These are phyloP conservation scores for Aureobasidium sp. DNA, from an alignment of 2,329 filamentous ascomycete species.

Conservation along the genomic window DNA sequence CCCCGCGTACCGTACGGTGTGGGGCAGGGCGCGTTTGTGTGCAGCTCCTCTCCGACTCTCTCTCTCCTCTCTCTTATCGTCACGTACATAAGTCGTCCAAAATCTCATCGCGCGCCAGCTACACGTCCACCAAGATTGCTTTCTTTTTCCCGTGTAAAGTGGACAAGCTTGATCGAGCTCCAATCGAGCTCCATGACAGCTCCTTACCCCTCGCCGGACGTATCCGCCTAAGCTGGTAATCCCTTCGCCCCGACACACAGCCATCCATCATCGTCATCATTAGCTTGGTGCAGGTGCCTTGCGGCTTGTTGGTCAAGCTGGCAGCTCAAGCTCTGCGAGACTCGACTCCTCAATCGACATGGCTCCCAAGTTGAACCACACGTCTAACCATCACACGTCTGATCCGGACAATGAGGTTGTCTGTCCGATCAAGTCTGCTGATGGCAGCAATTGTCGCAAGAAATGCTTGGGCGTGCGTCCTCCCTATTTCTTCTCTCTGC, in stretches of 20 bases:
- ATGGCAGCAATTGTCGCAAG: slow-evolving; percentile 95
- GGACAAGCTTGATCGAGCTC: slow-evolving; percentile 15
- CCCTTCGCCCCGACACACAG: slow-evolving; percentile 13
- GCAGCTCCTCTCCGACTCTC: too few relatives aligned
- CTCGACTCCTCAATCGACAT: slow-evolving; percentile 45
- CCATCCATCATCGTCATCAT: slow-evolving; percentile 12
- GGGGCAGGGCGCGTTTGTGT: slow-evolving; percentile 13
- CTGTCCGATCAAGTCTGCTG: slow-evolving; percentile 90
- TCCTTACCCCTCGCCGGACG: slow-evolving; percentile 1
- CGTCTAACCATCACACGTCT: slow-evolving; percentile 58
- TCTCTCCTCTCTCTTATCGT: slow-evolving; percentile 10
- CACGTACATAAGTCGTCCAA: not conserved
- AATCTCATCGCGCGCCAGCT: slow-evolving; percentile 3
- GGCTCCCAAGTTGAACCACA: slow-evolving; percentile 82
- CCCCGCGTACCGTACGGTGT: slow-evolving; percentile 12
- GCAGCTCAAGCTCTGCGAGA: slow-evolving; percentile 8
- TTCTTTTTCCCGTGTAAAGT: slow-evolving; percentile 4
- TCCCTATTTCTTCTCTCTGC: slow-evolving; percentile 19
- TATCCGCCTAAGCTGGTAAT: slow-evolving; percentile 7
- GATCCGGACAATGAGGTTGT: slow-evolving; percentile 94
- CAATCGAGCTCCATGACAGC: slow-evolving; percentile 17
- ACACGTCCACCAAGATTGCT: slow-evolving; percentile 4
- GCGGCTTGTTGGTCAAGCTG: slow-evolving; percentile 15
- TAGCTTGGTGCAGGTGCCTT: slow-evolving; percentile 12
- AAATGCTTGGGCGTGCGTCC: slow-evolving; percentile 92